These are phyloP conservation scores for Nakaseomyces sp. DNA, from an alignment of 1,139 yeast genomes.

Conservation along the genomic window DNA sequence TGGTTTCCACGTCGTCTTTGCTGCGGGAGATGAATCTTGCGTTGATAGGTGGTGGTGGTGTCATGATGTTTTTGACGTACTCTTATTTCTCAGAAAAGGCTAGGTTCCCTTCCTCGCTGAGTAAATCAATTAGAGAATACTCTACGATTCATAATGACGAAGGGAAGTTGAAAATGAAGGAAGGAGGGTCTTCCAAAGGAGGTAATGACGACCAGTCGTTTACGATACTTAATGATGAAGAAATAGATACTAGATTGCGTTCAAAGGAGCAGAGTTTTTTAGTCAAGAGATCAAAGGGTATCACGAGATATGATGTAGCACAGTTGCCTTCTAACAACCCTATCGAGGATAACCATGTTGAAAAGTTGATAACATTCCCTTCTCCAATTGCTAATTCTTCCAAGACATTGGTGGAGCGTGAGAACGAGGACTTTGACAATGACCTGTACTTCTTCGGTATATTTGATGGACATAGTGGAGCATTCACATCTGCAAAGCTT, in stretches of 20 bases:
- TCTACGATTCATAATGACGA: conserved; percentile 9
- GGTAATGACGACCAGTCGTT: not conserved
- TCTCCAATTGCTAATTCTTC: not conserved
- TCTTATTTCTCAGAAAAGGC: conserved; percentile 16
- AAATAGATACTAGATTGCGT: conserved; percentile 61
- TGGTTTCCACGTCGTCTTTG: not conserved
- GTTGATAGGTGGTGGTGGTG: conserved; percentile 17
- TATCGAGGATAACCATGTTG: conserved; percentile 89
- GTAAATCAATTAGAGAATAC: conserved; percentile 18
- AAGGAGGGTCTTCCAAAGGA: conserved; percentile 1
- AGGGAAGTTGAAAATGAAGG: not conserved
- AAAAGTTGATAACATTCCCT: conserved; percentile 77
- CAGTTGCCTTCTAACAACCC: conserved; percentile 91
- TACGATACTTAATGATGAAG: conserved; percentile 53
- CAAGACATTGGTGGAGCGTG: conserved; percentile 28
- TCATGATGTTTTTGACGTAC: conserved; percentile 15
- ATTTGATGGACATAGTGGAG: conserved; percentile 96
- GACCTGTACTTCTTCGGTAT: conserved; percentile 96
- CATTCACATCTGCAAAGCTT: conserved; percentile 81
- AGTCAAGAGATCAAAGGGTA: conserved; percentile 85
- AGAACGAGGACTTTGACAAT: conserved; percentile 38
- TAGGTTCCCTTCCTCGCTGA: conserved; percentile 17
- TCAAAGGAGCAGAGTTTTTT: conserved; percentile 70
- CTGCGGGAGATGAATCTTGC: conserved; percentile 11
- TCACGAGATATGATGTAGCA: conserved; percentile 78